Conservation (phyloP, 2,329 filamentous ascomycete species). For the Fusarium sublunatum region DNA sequence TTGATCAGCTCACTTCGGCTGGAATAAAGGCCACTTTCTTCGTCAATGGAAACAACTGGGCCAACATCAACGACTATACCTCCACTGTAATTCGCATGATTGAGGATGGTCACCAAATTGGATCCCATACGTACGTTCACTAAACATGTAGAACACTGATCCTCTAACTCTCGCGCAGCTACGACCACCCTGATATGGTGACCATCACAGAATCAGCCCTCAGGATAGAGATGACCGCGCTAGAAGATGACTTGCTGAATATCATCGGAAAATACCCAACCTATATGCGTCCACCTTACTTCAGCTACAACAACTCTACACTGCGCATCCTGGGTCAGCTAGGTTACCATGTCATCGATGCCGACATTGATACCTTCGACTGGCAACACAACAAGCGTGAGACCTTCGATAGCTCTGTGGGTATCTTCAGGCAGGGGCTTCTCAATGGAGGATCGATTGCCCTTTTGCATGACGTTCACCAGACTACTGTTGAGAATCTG, state of each 20-base stretch:
- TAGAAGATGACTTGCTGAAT: constrained; percentile 49
- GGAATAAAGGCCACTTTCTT: constrained; percentile 48
- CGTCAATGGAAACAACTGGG: constrained; percentile 37
- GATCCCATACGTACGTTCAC: constrained; percentile 55
- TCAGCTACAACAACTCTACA: constrained; percentile 48
- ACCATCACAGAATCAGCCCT: constrained; percentile 41
- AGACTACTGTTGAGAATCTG: constrained; percentile 54
- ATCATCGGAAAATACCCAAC: constrained; percentile 46
- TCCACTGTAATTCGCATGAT: constrained; percentile 53
- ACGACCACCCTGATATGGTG: constrained; percentile 50
- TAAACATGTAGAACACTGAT: constrained; percentile 3
- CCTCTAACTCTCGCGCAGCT: constrained; percentile 20
- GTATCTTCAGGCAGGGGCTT: constrained; percentile 39
- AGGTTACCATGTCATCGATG: constrained; percentile 64
- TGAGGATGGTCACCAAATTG: constrained; percentile 64
- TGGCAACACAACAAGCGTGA: constrained; percentile 61
- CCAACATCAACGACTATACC: constrained; percentile 30
- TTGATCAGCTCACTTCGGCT: constrained; percentile 45
- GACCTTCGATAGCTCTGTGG: constrained; percentile 56
- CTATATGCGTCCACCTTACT: constrained; percentile 55
- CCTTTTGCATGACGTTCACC: constrained; percentile 61
- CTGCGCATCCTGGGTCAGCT: constrained; percentile 49
- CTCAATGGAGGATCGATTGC: constrained; percentile 54
- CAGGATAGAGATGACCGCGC: constrained; percentile 39
- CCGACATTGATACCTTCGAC: constrained; percentile 67